Evolutionary conservation across 805 yeast genomes (phyloP).

Genomic region (Metschnikowia similis): DNA sequence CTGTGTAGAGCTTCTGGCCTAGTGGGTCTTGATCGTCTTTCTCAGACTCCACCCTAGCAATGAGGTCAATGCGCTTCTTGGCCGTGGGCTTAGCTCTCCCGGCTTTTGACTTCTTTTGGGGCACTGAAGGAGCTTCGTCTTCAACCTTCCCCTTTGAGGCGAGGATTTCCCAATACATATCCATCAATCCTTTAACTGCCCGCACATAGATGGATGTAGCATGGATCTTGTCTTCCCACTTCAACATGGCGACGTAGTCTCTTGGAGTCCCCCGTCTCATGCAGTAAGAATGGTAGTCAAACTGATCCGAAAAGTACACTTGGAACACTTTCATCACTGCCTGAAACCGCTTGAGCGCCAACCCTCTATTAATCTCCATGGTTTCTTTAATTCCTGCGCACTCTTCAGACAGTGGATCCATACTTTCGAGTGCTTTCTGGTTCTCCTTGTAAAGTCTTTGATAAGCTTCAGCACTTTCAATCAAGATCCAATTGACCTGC

Average conservation of each 20-base stretch:
- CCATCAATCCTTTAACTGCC: conserved; percentile 60
- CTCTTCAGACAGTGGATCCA: conserved; percentile 20
- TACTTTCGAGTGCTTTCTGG: conserved; percentile 16
- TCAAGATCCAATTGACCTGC: conserved; percentile 89
- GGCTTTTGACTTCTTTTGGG: conserved; percentile 44
- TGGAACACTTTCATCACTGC: conserved; percentile 65
- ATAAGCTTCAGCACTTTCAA: conserved; percentile 83
- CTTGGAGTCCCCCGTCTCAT: conserved; percentile 88
- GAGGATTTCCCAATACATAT: conserved; percentile 46
- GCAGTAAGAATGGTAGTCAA: conserved; percentile 92
- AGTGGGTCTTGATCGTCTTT: conserved; percentile 56
- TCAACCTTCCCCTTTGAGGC: conserved; percentile 21
- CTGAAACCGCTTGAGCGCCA: conserved; percentile 74
- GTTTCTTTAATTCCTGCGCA: conserved; percentile 20
- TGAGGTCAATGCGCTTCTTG: conserved; percentile 53
- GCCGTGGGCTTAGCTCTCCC: conserved; percentile 49
- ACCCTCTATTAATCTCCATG: conserved; percentile 52
- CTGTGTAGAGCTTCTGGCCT: conserved; percentile 43
- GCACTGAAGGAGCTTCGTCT: conserved; percentile 14
- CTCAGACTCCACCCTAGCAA: conserved; percentile 40
- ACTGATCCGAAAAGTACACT: conserved; percentile 76
- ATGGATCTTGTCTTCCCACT: conserved; percentile 79
- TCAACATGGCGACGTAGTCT: conserved; percentile 68
- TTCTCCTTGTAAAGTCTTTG: conserved; percentile 47
- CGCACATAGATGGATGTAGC: conserved; percentile 68